Conservation (phyloP, 257 asterid genomes). For the Solanum sparsipilum region DNA sequence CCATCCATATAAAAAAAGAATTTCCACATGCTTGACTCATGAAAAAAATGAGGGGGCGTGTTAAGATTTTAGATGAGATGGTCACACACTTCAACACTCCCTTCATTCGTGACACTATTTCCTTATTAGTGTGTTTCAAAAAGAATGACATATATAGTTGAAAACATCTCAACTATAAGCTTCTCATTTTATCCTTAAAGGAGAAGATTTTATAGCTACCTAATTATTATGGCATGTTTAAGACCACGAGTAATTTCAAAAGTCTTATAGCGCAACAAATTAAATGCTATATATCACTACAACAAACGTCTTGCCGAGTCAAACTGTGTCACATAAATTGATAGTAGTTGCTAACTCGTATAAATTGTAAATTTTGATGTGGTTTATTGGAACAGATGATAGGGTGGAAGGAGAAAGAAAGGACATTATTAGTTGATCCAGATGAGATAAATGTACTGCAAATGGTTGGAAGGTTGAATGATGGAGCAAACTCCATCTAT, state of each 20-base stretch:
- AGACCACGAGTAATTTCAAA: not conserved
- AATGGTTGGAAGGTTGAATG: slow-evolving; percentile 50
- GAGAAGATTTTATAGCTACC: not conserved
- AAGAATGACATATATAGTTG: not conserved
- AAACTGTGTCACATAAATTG: not conserved
- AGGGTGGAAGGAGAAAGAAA: slow-evolving; percentile 94
- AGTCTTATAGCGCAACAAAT: not conserved
- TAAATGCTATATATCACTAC: not conserved
- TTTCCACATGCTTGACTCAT: not conserved
- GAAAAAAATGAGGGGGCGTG: not conserved
- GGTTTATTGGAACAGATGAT: slow-evolving; percentile 45
- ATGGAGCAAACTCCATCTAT: slow-evolving; percentile 59
- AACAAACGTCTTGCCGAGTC: not conserved
- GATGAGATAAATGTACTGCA: slow-evolving; percentile 64
- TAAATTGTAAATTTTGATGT: not conserved
- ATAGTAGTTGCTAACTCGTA: not conserved
- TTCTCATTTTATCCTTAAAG: not conserved
- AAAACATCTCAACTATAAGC: not conserved
- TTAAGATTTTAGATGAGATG: not conserved
- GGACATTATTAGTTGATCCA: slow-evolving; percentile 77
- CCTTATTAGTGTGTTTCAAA: not conserved
- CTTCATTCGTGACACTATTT: not conserved
- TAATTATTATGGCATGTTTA: not conserved
- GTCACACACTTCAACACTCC: not conserved
- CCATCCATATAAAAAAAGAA: not conserved